Percentiles rank a stretch among this genome's conserved stretches.
Conservation (phyloP, 257 asterid species). For the Primulina tabacum region DNA sequence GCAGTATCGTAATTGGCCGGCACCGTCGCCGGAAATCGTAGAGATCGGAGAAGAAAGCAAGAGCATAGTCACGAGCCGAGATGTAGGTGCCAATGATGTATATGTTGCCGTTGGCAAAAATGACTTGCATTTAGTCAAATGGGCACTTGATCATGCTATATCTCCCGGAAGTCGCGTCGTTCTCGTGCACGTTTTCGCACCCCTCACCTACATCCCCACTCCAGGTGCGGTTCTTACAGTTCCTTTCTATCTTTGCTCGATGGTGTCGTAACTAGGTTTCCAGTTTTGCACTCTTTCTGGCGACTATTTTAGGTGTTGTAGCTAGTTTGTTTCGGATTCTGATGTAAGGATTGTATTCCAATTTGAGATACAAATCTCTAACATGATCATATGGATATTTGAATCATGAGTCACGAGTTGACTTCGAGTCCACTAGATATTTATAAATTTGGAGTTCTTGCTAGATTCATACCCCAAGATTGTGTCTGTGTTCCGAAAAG, state of each 20-base stretch:
- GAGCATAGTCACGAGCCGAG: constrained; percentile 32
- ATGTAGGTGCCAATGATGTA: constrained; percentile 43
- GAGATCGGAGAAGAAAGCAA: constrained; percentile 60
- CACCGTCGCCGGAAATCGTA: constrained; percentile 61
- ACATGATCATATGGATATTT: too few species aligned
- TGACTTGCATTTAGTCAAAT: constrained; percentile 61
- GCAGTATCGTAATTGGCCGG: constrained; percentile 30
- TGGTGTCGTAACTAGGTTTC: neutral
- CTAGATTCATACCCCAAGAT: neutral
- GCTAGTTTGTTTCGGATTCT: neutral
- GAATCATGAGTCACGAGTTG: too few species aligned
- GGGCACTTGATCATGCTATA: constrained; percentile 64
- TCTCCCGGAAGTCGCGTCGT: constrained; percentile 49
- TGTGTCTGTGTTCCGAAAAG: neutral
- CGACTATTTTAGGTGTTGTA: neutral
- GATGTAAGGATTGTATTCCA: too few species aligned
- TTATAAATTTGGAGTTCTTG: too few species aligned
- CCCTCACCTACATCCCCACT: constrained; percentile 53
- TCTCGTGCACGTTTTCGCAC: constrained; percentile 62
- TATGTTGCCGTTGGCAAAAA: constrained; percentile 74
- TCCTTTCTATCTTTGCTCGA: constrained; percentile 14
- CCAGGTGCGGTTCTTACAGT: constrained; percentile 44
- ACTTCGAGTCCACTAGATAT: too few species aligned
- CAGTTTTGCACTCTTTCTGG: neutral
- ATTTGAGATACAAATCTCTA: too few species aligned